Percentiles rank a stretch among this genome's conserved stretches.
Conservation (phyloP, 257 asterid genomes). For the Solanum etuberosum region DNA sequence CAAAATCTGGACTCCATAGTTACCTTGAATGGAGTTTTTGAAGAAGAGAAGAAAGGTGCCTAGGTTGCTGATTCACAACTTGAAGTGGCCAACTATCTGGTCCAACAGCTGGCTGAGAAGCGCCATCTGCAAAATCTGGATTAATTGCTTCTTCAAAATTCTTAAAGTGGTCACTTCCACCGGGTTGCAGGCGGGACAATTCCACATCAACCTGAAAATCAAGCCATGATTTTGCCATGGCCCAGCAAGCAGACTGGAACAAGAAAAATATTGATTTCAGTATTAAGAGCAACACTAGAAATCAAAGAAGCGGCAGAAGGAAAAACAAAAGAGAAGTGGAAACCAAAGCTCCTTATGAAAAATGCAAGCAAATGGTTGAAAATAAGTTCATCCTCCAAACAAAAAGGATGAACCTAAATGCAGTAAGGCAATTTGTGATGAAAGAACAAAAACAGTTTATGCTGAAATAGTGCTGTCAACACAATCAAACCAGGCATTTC, state of each 20-base stretch:
- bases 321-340: not conserved
- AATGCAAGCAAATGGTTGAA: not conserved
- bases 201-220: constrained; percentile 81
- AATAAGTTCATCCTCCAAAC: not conserved
- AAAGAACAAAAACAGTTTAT: not conserved
- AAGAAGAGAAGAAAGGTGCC: constrained; percentile 76
- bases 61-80: constrained; percentile 83
- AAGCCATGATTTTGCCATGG: constrained; percentile 98
- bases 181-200: constrained; percentile 50
- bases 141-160: constrained; percentile 71
- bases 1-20: not conserved
- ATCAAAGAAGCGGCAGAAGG: not conserved
- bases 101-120: constrained; percentile 41
- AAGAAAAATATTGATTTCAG: constrained; percentile 7
- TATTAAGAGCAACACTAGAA: not conserved
- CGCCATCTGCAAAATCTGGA: constrained; percentile 49
- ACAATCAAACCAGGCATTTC: not conserved
- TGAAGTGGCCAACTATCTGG: constrained; percentile 90
- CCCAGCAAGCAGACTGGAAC: constrained; percentile 99
- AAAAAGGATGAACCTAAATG: not conserved
- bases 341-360: not conserved
- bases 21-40: constrained; percentile 99
- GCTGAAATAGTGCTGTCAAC: not conserved
- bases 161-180: constrained; percentile 48
- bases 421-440: not conserved